Percentiles rank a stretch among this genome's conserved stretches.
These are phyloP conservation scores for Paraconiothyrium sp. DNA, from an alignment of 2,329 filamentous ascomycete genomes.

Conservation along the genomic window DNA sequence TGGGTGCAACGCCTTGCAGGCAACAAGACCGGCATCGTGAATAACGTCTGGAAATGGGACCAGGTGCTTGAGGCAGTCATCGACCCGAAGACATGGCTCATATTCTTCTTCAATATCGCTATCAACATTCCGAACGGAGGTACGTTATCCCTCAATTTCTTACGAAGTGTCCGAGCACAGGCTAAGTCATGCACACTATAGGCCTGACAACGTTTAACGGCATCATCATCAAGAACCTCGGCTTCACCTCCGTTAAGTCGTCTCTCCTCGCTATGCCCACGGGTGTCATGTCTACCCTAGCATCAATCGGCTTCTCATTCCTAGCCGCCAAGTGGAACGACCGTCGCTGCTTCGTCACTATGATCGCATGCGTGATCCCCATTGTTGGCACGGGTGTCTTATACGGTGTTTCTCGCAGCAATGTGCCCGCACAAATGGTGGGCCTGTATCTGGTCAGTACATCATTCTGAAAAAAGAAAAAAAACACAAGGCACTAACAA, in stretches of 20 bases:
- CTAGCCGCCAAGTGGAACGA: slow-evolving; percentile 9
- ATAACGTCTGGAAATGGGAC: slow-evolving; percentile 9
- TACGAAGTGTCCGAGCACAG: too few species aligned
- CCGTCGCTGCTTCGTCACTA: not conserved
- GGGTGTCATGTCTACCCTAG: slow-evolving; percentile 8
- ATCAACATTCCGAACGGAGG: slow-evolving; percentile 14
- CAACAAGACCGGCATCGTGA: slow-evolving; percentile 27
- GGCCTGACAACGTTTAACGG: slow-evolving; percentile 10
- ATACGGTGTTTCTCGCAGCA: not conserved
- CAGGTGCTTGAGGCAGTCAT: slow-evolving; percentile 7
- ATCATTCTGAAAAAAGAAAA: not conserved
- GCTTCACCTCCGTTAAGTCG: slow-evolving; percentile 6
- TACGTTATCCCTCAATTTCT: slow-evolving; percentile 37
- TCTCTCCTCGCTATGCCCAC: slow-evolving; percentile 11
- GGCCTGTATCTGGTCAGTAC: slow-evolving; percentile 3
- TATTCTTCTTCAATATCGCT: slow-evolving; percentile 14
- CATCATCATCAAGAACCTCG: slow-evolving; percentile 12
- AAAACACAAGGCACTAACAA: slow-evolving; percentile 53
- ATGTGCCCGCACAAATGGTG: slow-evolving; percentile 1
- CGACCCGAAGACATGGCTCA: slow-evolving; percentile 15
- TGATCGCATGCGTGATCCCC: not conserved
- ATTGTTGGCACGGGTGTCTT: slow-evolving; percentile 5
- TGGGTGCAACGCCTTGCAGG: slow-evolving; percentile 63
- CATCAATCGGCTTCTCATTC: slow-evolving; percentile 4
- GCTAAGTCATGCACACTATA: not conserved